Conservation (phyloP, 2,329 filamentous ascomycete species). For the Hypoxylon sp. region DNA sequence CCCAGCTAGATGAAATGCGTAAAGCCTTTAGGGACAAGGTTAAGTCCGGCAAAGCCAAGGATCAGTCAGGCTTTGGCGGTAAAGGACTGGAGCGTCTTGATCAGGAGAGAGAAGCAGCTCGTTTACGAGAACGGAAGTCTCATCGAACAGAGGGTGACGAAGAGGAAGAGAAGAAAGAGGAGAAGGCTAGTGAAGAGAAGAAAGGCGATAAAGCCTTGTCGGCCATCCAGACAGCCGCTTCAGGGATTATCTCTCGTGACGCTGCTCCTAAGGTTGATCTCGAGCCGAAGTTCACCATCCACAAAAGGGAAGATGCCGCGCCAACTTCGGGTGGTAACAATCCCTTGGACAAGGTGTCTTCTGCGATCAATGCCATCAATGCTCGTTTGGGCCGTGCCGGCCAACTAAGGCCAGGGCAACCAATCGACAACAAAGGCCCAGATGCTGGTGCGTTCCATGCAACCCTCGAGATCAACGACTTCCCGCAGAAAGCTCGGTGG, state of each 20-base stretch:
- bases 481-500: constrained; percentile 98
- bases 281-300: constrained; percentile 77
- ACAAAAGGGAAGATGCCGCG: constrained; percentile 74
- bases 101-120: constrained; percentile 88
- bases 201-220: constrained; percentile 78
- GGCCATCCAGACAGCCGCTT: constrained; percentile 74
- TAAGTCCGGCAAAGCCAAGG: constrained; percentile 91
- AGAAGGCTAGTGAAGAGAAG: constrained; percentile 77
- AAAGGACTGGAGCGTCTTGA: constrained; percentile 94
- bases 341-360: constrained; percentile 86
- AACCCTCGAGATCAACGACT: constrained; percentile 98
- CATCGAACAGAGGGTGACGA: constrained; percentile 90
- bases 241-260: constrained; percentile 69
- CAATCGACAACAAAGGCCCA: constrained; percentile 98
- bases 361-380: constrained; percentile 93
- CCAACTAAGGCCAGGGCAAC: constrained; percentile 90
- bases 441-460: constrained; percentile 98
- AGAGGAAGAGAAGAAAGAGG: constrained; percentile 81
- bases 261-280: constrained; percentile 61
- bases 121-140: constrained; percentile 87
- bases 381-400: constrained; percentile 90
- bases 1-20: constrained; percentile 75
- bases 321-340: constrained; percentile 66
- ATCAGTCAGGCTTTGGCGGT: constrained; percentile 91
- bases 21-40: constrained; percentile 89